Evolutionary conservation across 345 rosid genomes (phyloP), one percentile per base, ranked within the genome.

Genomic region (Stellera chamaejasme): DNA sequence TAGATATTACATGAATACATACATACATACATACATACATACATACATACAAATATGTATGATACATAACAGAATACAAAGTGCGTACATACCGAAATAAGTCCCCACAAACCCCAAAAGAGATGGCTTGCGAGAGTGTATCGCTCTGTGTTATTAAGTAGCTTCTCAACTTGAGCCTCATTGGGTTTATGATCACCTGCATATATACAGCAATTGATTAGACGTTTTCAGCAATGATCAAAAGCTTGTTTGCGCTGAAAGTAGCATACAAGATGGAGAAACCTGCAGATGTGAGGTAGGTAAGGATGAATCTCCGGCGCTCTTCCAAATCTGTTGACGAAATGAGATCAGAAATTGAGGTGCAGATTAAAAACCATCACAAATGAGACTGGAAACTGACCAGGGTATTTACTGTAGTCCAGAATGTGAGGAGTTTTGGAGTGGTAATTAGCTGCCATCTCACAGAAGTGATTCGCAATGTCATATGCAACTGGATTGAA

Each of bases 401-500:
- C 90, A 74, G 97, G 97, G 69, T 84, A 89, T 53, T 46, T 64
- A 58, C 66, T 68, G 58, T 71, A 82, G 67, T 90, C 90, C 45
- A 87, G 55, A 62, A 84, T 25, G 69, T 87, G 97, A 52, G 97
- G 97, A 10, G 76, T 80, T 15, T 86, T 84, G 0, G 95, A 73
- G 67, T 89, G 97, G 68, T 89, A 89, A 68, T 90, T 72, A 45
- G 88, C 95, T 13, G 69, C 82, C 95, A 87, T 87, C 70, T 84
- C 97, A 15, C 97, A 82, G 79, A 90, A 90, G 65, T 90, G 95
- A 67, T 90, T 90, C 6, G 97, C 95, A 41, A 90, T 66, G 62
- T 90, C 97, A 58, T 76, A 90, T 48, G 95, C 95, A 64, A 87
- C 50, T 4, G 90, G 93, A 63, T 90, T 90, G 70, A 70, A 84